Percentiles rank a stretch among this genome's conserved stretches.
phyloP scores from a whole-genome alignment of 345 rosid genomes.

The Gossypium herbaceum region DNA sequence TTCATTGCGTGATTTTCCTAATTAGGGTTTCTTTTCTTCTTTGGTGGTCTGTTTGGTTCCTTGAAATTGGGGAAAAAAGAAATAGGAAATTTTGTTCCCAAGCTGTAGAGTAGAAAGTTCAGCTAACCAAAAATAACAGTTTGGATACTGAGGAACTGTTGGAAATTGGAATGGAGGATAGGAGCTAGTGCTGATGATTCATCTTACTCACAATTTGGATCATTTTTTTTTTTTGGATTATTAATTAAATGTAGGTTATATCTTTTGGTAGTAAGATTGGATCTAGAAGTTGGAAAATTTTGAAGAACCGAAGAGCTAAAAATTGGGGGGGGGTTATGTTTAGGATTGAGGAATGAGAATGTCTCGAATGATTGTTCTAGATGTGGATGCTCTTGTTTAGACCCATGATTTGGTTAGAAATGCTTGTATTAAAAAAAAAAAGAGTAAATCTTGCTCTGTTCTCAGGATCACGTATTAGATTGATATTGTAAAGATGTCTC shows the following conservation, averaged over 20 bases:
- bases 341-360: not conserved
- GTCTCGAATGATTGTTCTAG: not conserved
- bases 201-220: not conserved
- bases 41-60: not conserved
- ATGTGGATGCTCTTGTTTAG: not conserved
- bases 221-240: too few species aligned
- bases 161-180: not conserved
- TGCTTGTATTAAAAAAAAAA: not conserved
- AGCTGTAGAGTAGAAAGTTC: not conserved
- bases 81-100: not conserved
- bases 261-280: not conserved
- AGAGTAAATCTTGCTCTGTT: not conserved
- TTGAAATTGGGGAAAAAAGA: not conserved
- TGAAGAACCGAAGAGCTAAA: not conserved
- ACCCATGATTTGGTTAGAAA: not conserved
- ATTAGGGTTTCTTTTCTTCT: not conserved
- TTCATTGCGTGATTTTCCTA: conserved; percentile 7
- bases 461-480: conserved; percentile 23
- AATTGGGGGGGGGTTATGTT: not conserved
- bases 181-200: not conserved
- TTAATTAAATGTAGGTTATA: not conserved
- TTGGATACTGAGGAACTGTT: not conserved
- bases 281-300: not conserved
- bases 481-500: conserved; percentile 48
- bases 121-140: not conserved